Evolutionary conservation across 805 yeast genomes (phyloP).

Genomic region (Ogataea haglerorum): DNA sequence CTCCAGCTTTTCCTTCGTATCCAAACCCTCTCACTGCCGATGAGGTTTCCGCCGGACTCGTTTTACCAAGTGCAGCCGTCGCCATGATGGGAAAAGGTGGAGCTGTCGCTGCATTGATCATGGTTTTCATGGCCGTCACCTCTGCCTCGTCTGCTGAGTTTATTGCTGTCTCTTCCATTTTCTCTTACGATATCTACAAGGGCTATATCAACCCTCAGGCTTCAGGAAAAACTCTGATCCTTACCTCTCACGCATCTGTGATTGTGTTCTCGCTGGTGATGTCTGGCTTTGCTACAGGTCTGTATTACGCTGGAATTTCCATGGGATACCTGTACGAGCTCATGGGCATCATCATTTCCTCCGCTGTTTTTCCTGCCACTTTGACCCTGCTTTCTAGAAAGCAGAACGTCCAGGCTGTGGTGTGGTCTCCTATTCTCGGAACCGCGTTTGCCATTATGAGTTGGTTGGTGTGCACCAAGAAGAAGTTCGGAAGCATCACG

Average conservation of each 20-base stretch:
- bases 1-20: conserved; percentile 75
- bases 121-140: conserved; percentile 90
- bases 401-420: conserved; percentile 68
- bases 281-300: conserved; percentile 82
- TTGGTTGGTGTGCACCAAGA: conserved; percentile 55
- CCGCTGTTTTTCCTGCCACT: conserved; percentile 78
- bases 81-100: conserved; percentile 86
- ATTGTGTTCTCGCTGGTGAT: conserved; percentile 54
- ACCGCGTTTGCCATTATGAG: conserved; percentile 69
- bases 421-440: conserved; percentile 74
- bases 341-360: conserved; percentile 86
- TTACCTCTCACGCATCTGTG: conserved; percentile 66
- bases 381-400: conserved; percentile 60
- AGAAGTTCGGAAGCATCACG: conserved; percentile 40
- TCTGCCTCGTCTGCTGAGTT: conserved; percentile 91
- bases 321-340: conserved; percentile 86
- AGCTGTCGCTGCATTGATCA: conserved; percentile 73
- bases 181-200: conserved; percentile 83
- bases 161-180: conserved; percentile 80
- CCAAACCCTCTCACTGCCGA: conserved; percentile 62
- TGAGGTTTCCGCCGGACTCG: conserved; percentile 80
- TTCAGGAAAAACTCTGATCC: conserved; percentile 65
- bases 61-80: conserved; percentile 73
- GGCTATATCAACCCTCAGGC: conserved; percentile 78
- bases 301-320: conserved; percentile 74